phyloP scores from a whole-genome alignment of 495 filamentous ascomycete species.

The Neohortaea acidophila region DNA sequence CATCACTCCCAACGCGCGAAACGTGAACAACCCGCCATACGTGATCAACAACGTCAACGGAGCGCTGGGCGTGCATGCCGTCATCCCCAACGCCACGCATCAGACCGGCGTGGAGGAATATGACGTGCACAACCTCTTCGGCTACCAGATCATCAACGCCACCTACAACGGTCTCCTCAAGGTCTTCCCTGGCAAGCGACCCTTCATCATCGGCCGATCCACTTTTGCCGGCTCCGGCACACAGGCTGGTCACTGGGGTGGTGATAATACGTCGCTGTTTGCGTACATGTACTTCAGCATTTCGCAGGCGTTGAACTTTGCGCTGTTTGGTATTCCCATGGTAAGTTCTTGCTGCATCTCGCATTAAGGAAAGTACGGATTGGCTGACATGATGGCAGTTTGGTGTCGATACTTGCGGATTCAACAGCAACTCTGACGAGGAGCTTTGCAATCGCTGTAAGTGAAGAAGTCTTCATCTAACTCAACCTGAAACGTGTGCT shows the following conservation, averaged over 20 bases:
- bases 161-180: slow-evolving; percentile 58
- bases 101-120: slow-evolving; percentile 57
- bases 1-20: slow-evolving; percentile 52
- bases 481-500: too few species aligned
- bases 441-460: slow-evolving; percentile 36
- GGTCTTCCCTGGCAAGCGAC: slow-evolving; percentile 50
- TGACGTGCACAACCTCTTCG: slow-evolving; percentile 40
- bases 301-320: slow-evolving; percentile 64
- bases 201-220: slow-evolving; percentile 74
- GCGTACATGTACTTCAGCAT: slow-evolving; percentile 49
- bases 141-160: slow-evolving; percentile 62
- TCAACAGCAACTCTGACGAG: slow-evolving; percentile 52
- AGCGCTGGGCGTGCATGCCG: slow-evolving; percentile 57
- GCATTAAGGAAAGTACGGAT: too few species aligned
- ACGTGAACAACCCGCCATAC: slow-evolving; percentile 69
- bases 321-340: slow-evolving; percentile 75
- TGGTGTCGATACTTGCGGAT: slow-evolving; percentile 61
- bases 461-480: too few species aligned
- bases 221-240: slow-evolving; percentile 70
- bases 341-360: slow-evolving; percentile 37
- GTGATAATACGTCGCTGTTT: slow-evolving; percentile 61
- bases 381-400: slow-evolving; percentile 2
- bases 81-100: slow-evolving; percentile 68
- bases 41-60: slow-evolving; percentile 65
- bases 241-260: slow-evolving; percentile 78